Conservation (phyloP, 345 rosid species). For the Arabidopsis suecica region DNA sequence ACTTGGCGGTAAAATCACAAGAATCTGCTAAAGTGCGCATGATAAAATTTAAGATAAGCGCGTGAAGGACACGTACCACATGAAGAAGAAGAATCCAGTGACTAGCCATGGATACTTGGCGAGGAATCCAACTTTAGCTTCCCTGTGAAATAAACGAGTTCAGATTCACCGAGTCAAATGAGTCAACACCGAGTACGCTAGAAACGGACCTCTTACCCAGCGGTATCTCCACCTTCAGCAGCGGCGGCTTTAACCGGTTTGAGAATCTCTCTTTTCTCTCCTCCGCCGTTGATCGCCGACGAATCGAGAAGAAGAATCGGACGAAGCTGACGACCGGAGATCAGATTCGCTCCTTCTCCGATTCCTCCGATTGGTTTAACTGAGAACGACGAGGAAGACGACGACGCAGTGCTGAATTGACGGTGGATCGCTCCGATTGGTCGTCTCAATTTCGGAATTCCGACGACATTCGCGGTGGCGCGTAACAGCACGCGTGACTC, state of each 20-base stretch:
- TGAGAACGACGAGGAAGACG: not conserved
- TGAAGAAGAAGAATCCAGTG: conserved; percentile 97
- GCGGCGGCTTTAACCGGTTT: conserved; percentile 64
- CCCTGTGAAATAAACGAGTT: conserved; percentile 59
- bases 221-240: conserved; percentile 86
- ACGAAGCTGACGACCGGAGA: conserved; percentile 88
- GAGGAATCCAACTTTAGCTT: conserved; percentile 71
- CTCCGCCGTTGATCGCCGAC: conserved; percentile 26
- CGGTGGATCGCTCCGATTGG: conserved; percentile 37
- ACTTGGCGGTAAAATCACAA: conserved; percentile 30
- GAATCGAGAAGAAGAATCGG: conserved; percentile 68
- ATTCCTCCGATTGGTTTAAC: conserved; percentile 58
- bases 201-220: conserved; percentile 88
- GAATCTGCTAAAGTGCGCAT: conserved; percentile 10
- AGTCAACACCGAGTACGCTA: conserved; percentile 47
- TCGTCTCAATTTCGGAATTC: conserved; percentile 55
- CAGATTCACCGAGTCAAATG: conserved; percentile 47
- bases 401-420: conserved; percentile 31
- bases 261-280: conserved; percentile 54
- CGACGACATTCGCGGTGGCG: conserved; percentile 54
- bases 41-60: not conserved
- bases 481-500: conserved; percentile 87
- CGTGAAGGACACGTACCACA: conserved; percentile 67
- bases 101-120: conserved; percentile 75
- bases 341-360: conserved; percentile 75